phyloP scores from a whole-genome alignment of 371 early-diverging fungal genomes.

The Blakeslea trispora region DNA sequence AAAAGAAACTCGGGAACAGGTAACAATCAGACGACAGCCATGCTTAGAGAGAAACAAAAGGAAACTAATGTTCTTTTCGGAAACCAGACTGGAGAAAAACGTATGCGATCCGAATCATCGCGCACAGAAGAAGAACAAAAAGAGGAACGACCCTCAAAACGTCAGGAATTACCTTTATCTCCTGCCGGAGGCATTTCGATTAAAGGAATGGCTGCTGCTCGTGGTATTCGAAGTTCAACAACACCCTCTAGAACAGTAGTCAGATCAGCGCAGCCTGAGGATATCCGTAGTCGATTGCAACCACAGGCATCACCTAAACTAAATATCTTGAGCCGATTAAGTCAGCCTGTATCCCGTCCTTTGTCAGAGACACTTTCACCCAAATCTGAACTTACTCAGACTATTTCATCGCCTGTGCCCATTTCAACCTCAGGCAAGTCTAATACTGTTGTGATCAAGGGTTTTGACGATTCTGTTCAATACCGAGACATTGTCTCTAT shows the following conservation, averaged over 20 bases:
- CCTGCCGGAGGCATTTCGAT: conserved; percentile 15
- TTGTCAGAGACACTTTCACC: background rate
- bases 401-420: conserved; percentile 1
- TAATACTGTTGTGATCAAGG: conserved; percentile 6
- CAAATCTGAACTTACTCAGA: background rate
- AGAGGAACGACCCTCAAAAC: conserved; percentile 3
- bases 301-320: conserved; percentile 11
- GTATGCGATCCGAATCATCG: background rate
- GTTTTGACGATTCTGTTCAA: conserved; percentile 1
- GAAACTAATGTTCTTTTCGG: too few species aligned
- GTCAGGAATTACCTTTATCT: conserved; percentile 2
- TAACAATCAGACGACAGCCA: too few species aligned
- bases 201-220: conserved; percentile 12
- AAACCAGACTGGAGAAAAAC: conserved; percentile 15
- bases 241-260: background rate
- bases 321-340: conserved; percentile 8
- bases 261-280: background rate
- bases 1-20: conserved; percentile 7
- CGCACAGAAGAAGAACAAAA: background rate
- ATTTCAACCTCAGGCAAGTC: conserved; percentile 13
- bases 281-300: too few species aligned
- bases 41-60: too few species aligned
- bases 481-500: conserved; percentile 4
- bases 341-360: background rate
- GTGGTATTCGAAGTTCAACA: background rate